phyloP scores from a whole-genome alignment of 768 basidiomycete genomes.

The Rhizopogon salebrosus region DNA sequence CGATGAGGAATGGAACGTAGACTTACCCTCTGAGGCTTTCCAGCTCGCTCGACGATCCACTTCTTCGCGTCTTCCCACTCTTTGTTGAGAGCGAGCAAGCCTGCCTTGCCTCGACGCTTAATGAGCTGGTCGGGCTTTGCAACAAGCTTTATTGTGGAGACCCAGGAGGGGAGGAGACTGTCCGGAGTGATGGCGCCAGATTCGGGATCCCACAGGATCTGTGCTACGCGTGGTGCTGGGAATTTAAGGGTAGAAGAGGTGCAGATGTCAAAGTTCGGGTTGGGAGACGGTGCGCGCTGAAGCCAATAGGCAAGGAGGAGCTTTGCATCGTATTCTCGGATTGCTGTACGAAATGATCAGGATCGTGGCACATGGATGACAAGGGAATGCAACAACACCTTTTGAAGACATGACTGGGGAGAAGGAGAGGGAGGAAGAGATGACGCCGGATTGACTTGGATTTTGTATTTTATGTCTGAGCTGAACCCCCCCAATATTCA shows the following conservation, averaged over 20 bases:
- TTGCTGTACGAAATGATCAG: too few relatives aligned
- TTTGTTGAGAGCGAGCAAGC: conserved; percentile 92
- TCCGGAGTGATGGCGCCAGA: conserved; percentile 59
- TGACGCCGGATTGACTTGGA: too few relatives aligned
- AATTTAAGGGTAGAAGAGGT: conserved; percentile 44
- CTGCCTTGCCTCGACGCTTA: conserved; percentile 98
- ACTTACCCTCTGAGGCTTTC: conserved; percentile 86
- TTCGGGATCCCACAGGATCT: conserved; percentile 77
- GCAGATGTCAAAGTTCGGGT: conserved; percentile 48
- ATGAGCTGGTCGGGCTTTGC: conserved; percentile 98
- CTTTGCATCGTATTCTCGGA: conserved; percentile 99
- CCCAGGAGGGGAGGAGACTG: conserved; percentile 68
- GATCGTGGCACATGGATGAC: too few relatives aligned
- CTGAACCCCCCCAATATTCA: too few relatives aligned
- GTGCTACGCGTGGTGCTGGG: conserved; percentile 75
- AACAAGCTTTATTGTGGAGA: conserved; percentile 82
- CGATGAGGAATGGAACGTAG: conserved; percentile 4
- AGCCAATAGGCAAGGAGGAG: conserved; percentile 97
- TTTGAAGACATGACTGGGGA: too few relatives aligned
- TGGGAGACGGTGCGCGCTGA: conserved; percentile 78
- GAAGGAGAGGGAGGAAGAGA: too few relatives aligned
- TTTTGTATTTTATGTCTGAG: too few relatives aligned
- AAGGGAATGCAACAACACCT: too few relatives aligned
- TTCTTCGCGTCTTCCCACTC: conserved; percentile 79
- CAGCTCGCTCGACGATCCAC: conserved; percentile 86